These are phyloP conservation scores for Abelmoschus esculentus DNA, from an alignment of 345 rosid genomes.

Conservation along the genomic window DNA sequence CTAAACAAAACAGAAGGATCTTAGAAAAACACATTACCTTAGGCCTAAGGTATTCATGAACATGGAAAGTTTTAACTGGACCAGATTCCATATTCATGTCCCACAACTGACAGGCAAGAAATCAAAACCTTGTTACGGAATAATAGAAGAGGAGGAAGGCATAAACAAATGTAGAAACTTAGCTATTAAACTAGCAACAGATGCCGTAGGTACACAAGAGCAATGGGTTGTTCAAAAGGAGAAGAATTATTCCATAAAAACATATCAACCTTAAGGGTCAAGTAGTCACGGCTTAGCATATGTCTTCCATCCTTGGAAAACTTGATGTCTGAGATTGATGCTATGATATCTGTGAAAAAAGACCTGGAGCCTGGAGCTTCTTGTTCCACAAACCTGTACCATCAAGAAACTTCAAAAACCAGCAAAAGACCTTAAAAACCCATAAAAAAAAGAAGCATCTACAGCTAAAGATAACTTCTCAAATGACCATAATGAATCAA, in stretches of 20 bases:
- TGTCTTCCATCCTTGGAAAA: constrained; percentile 84
- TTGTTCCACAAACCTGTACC: constrained; percentile 85
- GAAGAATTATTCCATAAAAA: not conserved
- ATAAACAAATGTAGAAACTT: not conserved
- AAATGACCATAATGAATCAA: not conserved
- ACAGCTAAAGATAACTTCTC: not conserved
- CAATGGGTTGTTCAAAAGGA: not conserved
- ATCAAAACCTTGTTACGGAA: constrained; percentile 9
- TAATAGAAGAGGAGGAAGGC: not conserved
- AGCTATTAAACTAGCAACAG: not conserved
- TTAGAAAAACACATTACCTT: constrained; percentile 19
- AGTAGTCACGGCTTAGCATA: constrained; percentile 94
- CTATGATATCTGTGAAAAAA: constrained; percentile 98
- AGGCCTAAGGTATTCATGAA: constrained; percentile 68
- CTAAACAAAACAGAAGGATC: not conserved
- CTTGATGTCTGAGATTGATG: constrained; percentile 94
- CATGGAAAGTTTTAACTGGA: constrained; percentile 80
- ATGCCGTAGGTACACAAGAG: not conserved
- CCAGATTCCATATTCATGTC: constrained; percentile 39
- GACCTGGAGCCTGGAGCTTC: constrained; percentile 95
- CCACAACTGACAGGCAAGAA: constrained; percentile 45
- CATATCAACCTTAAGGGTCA: constrained; percentile 82
- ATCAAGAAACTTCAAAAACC: constrained; percentile 15
- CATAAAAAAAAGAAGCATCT: not conserved
- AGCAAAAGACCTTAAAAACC: not conserved